A percentile compares a stretch with the other conserved stretches of the same genome.
Evolutionary conservation across 495 filamentous ascomycete species (phyloP).

Genomic region (Penicillium cinerascens): DNA sequence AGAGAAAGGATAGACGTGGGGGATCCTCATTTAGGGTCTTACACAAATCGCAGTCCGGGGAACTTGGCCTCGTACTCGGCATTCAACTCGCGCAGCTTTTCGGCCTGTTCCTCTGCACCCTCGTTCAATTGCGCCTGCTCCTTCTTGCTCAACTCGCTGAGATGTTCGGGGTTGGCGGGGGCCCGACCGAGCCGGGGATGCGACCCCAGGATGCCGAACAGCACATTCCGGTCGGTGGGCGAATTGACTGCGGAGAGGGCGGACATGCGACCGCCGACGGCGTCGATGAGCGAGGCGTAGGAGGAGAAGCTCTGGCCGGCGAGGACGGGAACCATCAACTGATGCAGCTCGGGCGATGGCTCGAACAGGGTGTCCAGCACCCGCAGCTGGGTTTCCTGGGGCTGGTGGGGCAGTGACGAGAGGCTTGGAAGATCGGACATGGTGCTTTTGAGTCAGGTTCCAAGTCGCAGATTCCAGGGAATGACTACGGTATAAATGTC

Average conservation of each 20-base stretch:
- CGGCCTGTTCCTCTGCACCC: constrained; percentile 52
- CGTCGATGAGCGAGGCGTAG: constrained; percentile 57
- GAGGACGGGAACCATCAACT: constrained; percentile 64
- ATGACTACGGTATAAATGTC: constrained; percentile 7
- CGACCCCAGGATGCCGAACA: constrained; percentile 72
- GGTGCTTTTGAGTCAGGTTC: not conserved
- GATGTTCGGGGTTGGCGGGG: constrained; percentile 55
- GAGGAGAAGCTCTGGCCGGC: constrained; percentile 58
- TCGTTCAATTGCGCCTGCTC: constrained; percentile 76
- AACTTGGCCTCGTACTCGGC: constrained; percentile 76
- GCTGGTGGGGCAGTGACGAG: constrained; percentile 48
- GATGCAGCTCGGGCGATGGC: constrained; percentile 70
- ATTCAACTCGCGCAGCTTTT: constrained; percentile 56
- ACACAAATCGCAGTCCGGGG: constrained; percentile 85
- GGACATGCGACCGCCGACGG: constrained; percentile 54
- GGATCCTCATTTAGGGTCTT: constrained; percentile 36
- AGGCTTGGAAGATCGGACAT: constrained; percentile 50
- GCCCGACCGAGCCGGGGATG: constrained; percentile 82
- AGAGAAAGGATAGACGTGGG: constrained; percentile 3
- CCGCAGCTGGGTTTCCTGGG: constrained; percentile 52
- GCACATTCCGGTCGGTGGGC: constrained; percentile 48
- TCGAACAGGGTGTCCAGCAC: constrained; percentile 87
- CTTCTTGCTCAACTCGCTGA: constrained; percentile 65
- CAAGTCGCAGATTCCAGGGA: not conserved
- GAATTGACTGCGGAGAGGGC: constrained; percentile 46